Percentiles rank a stretch among this genome's conserved stretches.
phyloP scores from a whole-genome alignment of 2,329 filamentous ascomycete species.

The Fusarium sp. region DNA sequence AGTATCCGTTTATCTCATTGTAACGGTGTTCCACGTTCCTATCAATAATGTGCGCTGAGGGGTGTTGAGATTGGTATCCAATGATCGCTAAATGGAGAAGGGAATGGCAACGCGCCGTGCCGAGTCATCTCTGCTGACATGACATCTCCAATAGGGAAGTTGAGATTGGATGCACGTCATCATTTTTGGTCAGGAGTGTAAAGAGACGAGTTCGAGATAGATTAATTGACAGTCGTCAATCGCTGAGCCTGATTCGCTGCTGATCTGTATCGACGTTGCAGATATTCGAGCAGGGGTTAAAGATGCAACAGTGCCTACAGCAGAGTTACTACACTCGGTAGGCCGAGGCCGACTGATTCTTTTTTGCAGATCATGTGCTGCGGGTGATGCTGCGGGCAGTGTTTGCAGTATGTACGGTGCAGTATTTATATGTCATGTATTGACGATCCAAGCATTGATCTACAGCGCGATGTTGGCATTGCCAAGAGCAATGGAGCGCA shows the following conservation, averaged over 20 bases:
- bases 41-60: not conserved
- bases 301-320: not conserved
- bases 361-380: conserved; percentile 24
- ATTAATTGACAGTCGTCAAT: conserved; percentile 9
- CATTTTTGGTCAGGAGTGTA: conserved; percentile 7
- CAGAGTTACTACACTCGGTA: not conserved
- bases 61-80: conserved; percentile 23
- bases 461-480: conserved; percentile 23
- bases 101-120: conserved; percentile 38
- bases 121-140: conserved; percentile 25
- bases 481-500: conserved; percentile 30
- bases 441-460: conserved; percentile 31
- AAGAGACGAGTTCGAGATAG: conserved; percentile 18
- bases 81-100: conserved; percentile 26
- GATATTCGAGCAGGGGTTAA: conserved; percentile 9
- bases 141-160: not conserved
- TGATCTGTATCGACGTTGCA: conserved; percentile 13
- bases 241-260: conserved; percentile 8
- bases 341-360: conserved; percentile 1
- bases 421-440: conserved; percentile 19
- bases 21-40: conserved; percentile 27
- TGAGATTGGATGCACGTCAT: conserved; percentile 10
- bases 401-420: conserved; percentile 3
- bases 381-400: conserved; percentile 17
- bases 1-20: conserved; percentile 14